phyloP scores from a whole-genome alignment of 495 filamentous ascomycete genomes.

The Melanomma pulvis-pyrius region DNA sequence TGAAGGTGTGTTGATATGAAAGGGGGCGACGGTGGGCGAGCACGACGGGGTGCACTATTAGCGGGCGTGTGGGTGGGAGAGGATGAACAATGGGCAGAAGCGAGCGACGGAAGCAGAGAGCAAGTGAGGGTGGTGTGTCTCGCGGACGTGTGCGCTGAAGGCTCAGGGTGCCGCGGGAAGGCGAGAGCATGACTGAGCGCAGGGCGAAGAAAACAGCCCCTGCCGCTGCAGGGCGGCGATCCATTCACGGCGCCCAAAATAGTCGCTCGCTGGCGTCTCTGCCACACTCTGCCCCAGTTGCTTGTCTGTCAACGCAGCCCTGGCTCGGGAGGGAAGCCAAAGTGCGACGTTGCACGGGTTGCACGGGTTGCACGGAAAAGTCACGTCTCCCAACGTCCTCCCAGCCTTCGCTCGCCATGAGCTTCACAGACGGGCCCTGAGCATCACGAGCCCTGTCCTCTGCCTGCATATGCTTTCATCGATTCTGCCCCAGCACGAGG shows the following conservation, averaged over 20 bases:
- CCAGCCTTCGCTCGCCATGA: too few species aligned
- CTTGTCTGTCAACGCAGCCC: neutral
- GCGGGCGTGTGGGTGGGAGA: neutral
- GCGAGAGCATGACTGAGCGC: neutral
- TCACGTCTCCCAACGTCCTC: too few species aligned
- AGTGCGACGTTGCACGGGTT: neutral
- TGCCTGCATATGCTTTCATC: too few species aligned
- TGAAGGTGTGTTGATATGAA: constrained; percentile 16
- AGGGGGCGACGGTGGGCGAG: neutral
- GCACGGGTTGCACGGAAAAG: too few species aligned
- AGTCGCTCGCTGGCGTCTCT: too few species aligned
- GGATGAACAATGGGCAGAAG: neutral
- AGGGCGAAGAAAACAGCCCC: neutral
- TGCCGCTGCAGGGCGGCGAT: neutral
- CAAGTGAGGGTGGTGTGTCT: neutral
- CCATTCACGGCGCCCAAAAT: neutral
- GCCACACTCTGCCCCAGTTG: too few species aligned
- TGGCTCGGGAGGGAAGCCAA: neutral
- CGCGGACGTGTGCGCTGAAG: neutral
- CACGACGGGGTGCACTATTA: neutral
- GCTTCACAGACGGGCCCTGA: too few species aligned
- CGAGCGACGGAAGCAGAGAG: neutral
- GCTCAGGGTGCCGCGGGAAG: neutral
- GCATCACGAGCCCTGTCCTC: too few species aligned
- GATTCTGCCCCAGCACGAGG: neutral